phyloP scores from a whole-genome alignment of 768 basidiomycete genomes.

The Holtermanniella nyarrowii region DNA sequence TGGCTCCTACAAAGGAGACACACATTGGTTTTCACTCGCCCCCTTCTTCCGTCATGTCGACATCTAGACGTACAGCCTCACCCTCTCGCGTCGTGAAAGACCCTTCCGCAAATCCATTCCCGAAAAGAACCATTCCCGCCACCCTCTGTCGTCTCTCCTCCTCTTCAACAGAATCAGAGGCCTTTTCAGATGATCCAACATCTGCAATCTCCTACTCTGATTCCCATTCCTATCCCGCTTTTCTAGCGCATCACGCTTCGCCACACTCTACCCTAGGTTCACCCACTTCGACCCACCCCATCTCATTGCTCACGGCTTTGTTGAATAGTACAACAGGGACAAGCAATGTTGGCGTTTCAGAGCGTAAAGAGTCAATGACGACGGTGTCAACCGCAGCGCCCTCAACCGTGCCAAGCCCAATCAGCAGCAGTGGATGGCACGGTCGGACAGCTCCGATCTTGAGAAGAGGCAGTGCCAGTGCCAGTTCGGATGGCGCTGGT shows the following conservation, averaged over 20 bases:
- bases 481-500: conserved; percentile 8
- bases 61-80: no score
- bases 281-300: background rate
- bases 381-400: background rate
- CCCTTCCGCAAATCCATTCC: background rate
- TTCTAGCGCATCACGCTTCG: background rate
- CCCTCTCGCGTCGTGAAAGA: background rate
- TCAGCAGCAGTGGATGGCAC: background rate
- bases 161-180: background rate
- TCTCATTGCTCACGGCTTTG: background rate
- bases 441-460: conserved; percentile 12
- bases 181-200: background rate
- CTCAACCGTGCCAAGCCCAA: background rate
- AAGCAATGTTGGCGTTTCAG: background rate
- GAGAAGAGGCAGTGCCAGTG: conserved; percentile 10
- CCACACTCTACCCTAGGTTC: background rate
- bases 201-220: background rate
- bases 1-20: background rate
- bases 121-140: background rate
- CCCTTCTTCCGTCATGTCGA: background rate
- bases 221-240: background rate
- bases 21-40: background rate
- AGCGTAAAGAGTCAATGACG: background rate
- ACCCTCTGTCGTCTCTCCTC: background rate
- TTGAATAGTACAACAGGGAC: background rate